phyloP scores from a whole-genome alignment of 2,329 filamentous ascomycete species.

The Acarospora socialis region DNA sequence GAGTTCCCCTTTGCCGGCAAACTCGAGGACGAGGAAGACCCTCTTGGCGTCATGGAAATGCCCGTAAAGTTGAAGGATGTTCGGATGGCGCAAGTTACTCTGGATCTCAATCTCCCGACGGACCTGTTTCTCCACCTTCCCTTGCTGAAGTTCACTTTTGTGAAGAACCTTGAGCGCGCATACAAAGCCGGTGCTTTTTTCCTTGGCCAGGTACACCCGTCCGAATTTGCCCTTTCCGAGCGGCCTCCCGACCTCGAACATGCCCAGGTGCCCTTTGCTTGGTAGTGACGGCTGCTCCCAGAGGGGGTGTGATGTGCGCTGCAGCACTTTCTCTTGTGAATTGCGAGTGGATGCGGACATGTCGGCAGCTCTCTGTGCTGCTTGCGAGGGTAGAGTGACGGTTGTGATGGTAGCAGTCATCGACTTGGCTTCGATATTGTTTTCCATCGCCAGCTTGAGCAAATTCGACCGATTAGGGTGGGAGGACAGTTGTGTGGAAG shows the following conservation, averaged over 20 bases:
- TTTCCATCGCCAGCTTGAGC: constrained; percentile 72
- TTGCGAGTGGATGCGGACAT: constrained; percentile 22
- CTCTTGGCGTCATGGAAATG: constrained; percentile 84
- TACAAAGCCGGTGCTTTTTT: constrained; percentile 65
- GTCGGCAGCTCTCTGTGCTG: constrained; percentile 41
- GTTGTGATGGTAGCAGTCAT: constrained; percentile 44
- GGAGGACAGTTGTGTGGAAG: constrained; percentile 26
- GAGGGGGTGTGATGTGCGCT: constrained; percentile 26
- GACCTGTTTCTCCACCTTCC: constrained; percentile 74
- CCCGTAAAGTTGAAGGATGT: constrained; percentile 69
- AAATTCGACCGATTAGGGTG: constrained; percentile 60
- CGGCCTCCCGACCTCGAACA: constrained; percentile 85
- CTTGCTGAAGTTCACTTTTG: constrained; percentile 68
- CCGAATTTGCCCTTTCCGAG: constrained; percentile 82
- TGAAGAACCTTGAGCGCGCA: constrained; percentile 78
- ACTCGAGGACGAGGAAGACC: constrained; percentile 77
- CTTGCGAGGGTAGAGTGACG: constrained; percentile 54
- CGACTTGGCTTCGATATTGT: constrained; percentile 49
- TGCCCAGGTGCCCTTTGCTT: constrained; percentile 66
- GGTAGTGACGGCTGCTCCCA: constrained; percentile 40
- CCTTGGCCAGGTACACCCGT: constrained; percentile 70
- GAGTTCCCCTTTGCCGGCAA: constrained; percentile 70
- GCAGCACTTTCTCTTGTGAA: constrained; percentile 35
- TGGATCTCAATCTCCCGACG: constrained; percentile 83
- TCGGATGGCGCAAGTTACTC: constrained; percentile 72